phyloP scores from a whole-genome alignment of 2,329 filamentous ascomycete genomes.

The Claviceps sp. region DNA sequence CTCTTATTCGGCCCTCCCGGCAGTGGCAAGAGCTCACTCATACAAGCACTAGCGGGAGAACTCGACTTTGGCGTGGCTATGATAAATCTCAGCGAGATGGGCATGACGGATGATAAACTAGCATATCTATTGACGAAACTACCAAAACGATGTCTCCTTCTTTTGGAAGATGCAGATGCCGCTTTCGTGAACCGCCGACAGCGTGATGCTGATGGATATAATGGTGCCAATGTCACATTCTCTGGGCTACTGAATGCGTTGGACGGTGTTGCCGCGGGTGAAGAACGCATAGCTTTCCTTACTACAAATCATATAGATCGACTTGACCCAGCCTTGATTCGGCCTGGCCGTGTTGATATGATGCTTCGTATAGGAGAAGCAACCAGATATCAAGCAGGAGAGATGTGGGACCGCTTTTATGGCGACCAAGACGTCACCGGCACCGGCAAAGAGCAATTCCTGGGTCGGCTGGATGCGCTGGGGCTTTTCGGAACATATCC shows the following conservation, averaged over 20 bases:
- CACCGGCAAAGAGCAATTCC: slow-evolving; percentile 51
- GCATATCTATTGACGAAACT: slow-evolving; percentile 78
- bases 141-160: slow-evolving; percentile 65
- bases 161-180: slow-evolving; percentile 84
- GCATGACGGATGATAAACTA: slow-evolving; percentile 78
- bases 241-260: slow-evolving; percentile 76
- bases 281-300: slow-evolving; percentile 85
- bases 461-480: slow-evolving; percentile 54
- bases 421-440: slow-evolving; percentile 60
- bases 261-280: slow-evolving; percentile 87
- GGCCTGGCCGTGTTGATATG: slow-evolving; percentile 89
- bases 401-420: slow-evolving; percentile 94
- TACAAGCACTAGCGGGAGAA: slow-evolving; percentile 86
- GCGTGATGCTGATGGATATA: slow-evolving; percentile 69
- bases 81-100: slow-evolving; percentile 79
- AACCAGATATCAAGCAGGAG: slow-evolving; percentile 66
- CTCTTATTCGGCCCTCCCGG: slow-evolving; percentile 80
- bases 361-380: slow-evolving; percentile 82
- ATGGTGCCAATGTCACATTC: slow-evolving; percentile 81
- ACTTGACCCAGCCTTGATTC: slow-evolving; percentile 75
- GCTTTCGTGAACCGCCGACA: slow-evolving; percentile 75
- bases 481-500: slow-evolving; percentile 51
- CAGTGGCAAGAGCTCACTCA: slow-evolving; percentile 90
- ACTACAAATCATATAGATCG: slow-evolving; percentile 91
- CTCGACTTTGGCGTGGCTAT: slow-evolving; percentile 87